Evolutionary conservation across 1,139 yeast species (phyloP).

Genomic region (Suhomyces chickasaworum): DNA sequence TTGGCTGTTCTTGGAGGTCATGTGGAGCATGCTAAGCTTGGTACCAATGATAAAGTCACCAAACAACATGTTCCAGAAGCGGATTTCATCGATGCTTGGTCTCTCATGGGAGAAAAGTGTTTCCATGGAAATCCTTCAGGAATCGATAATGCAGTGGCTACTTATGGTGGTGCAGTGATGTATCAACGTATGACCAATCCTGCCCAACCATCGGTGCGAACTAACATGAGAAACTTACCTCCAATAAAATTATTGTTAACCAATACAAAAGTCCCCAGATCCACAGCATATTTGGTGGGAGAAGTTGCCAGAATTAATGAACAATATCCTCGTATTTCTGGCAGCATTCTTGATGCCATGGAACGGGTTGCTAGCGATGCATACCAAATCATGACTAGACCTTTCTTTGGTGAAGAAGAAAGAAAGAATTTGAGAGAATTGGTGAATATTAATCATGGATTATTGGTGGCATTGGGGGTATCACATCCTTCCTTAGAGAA

Average conservation of each 20-base stretch:
- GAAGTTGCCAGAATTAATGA: slow-evolving; percentile 63
- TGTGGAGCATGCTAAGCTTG: slow-evolving; percentile 36
- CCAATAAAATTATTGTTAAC: slow-evolving; percentile 73
- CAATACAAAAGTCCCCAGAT: slow-evolving; percentile 82
- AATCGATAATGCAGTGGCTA: slow-evolving; percentile 94
- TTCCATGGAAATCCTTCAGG: slow-evolving; percentile 98
- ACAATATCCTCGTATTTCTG: slow-evolving; percentile 55
- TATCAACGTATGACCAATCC: slow-evolving; percentile 67
- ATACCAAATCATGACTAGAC: slow-evolving; percentile 57
- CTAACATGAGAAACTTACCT: slow-evolving; percentile 74
- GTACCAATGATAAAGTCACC: slow-evolving; percentile 30
- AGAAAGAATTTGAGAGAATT: slow-evolving; percentile 58
- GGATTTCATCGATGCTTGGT: slow-evolving; percentile 77
- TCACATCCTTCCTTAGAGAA: slow-evolving; percentile 86
- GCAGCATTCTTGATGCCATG: slow-evolving; percentile 69
- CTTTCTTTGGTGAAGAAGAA: slow-evolving; percentile 49
- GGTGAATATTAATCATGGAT: slow-evolving; percentile 85
- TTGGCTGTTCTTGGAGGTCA: slow-evolving; percentile 65
- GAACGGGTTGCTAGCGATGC: slow-evolving; percentile 70
- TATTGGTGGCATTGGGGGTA: slow-evolving; percentile 83
- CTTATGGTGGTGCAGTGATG: slow-evolving; percentile 94
- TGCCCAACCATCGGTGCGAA: slow-evolving; percentile 57
- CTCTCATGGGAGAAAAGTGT: slow-evolving; percentile 91
- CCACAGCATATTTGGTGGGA: slow-evolving; percentile 82
- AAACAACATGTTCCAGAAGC: slow-evolving; percentile 47